phyloP scores from a whole-genome alignment of 495 filamentous ascomycete genomes.

The Durotheca rogersii region DNA sequence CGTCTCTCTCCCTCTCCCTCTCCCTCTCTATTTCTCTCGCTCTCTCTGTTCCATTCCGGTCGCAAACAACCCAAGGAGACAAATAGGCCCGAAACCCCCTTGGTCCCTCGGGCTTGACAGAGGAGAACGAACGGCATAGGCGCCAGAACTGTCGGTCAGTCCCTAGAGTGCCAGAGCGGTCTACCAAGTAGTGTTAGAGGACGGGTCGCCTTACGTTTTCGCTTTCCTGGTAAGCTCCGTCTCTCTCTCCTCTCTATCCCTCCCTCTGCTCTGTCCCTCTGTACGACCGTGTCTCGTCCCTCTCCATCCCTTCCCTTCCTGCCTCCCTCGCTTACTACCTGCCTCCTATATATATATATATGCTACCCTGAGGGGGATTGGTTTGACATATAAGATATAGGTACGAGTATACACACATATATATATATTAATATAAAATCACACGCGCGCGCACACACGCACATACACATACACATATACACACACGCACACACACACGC shows the following conservation, averaged over 20 bases:
- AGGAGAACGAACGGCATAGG: constrained; percentile 29
- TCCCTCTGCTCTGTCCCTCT: constrained; percentile 1
- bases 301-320: not conserved
- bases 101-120: constrained; percentile 14
- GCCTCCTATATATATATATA: not conserved
- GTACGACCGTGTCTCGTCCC: not conserved
- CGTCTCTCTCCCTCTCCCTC: constrained; percentile 9
- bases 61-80: constrained; percentile 19
- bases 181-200: constrained; percentile 14
- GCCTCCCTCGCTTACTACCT: not conserved
- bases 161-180: constrained; percentile 20
- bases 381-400: not conserved
- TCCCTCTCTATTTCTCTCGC: not conserved
- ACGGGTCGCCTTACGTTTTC: constrained; percentile 7
- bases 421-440: no score
- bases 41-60: constrained; percentile 6
- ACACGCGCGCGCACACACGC: no score
- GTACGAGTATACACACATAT: no score
- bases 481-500: no score
- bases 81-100: constrained; percentile 31
- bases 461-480: no score
- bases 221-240: constrained; percentile 27
- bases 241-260: constrained; percentile 12
- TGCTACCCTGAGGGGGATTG: not conserved
- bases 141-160: constrained; percentile 31